Evolutionary conservation across 2,329 filamentous ascomycete species (phyloP).

Genomic region (Canariomyces notabilis): DNA sequence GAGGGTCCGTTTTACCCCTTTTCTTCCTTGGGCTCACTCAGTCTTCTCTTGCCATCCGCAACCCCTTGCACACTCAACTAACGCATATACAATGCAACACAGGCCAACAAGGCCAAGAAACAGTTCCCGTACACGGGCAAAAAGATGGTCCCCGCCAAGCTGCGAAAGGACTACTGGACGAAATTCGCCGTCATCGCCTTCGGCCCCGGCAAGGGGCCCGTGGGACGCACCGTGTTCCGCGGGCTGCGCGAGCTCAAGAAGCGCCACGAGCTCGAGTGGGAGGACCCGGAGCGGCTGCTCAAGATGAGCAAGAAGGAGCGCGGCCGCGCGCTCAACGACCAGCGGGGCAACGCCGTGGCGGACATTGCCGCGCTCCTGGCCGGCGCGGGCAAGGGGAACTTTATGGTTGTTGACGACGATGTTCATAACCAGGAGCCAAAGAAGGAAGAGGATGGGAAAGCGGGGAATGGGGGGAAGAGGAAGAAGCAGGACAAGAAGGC

Average conservation of each 20-base stretch:
- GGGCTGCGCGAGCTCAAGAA: constrained; percentile 60
- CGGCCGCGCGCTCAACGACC: constrained; percentile 51
- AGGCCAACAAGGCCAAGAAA: constrained; percentile 28
- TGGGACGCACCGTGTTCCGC: constrained; percentile 57
- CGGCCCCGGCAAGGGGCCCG: constrained; percentile 43
- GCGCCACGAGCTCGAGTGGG: constrained; percentile 60
- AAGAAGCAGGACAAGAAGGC: constrained; percentile 3
- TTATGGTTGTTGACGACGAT: constrained; percentile 31
- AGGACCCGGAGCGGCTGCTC: constrained; percentile 36
- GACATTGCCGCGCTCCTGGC: constrained; percentile 57
- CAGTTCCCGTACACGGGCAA: constrained; percentile 61
- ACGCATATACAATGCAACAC: neutral
- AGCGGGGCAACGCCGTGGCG: constrained; percentile 57
- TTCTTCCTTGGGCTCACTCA: neutral
- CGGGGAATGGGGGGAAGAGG: neutral
- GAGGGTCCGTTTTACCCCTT: constrained; percentile 10
- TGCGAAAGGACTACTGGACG: constrained; percentile 64
- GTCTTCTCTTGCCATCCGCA: neutral
- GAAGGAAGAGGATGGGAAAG: neutral
- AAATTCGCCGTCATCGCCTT: constrained; percentile 58
- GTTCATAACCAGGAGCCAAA: too few relatives aligned
- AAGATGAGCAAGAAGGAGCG: constrained; percentile 40
- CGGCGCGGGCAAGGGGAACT: constrained; percentile 48
- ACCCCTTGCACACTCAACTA: neutral
- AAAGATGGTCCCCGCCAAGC: constrained; percentile 56